Conservation (phyloP, 1,284 basidiomycete species). For the Ganoderma leucocontextum region DNA sequence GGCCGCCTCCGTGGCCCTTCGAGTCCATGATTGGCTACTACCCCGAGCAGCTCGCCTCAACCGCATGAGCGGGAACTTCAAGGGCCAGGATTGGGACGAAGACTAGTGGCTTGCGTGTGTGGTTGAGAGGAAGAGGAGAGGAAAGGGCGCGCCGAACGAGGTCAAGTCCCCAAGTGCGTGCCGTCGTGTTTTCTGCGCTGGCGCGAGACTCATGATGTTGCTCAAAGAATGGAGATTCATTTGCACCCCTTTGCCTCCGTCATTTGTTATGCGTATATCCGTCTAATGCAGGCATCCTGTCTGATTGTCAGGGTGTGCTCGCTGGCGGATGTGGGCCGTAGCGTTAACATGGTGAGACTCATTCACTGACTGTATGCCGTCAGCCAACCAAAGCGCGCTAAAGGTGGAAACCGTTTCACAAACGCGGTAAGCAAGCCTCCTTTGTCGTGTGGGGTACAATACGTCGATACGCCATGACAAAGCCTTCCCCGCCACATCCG, state of each 20-base stretch:
- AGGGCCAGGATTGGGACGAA: conserved; percentile 70
- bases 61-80: conserved; percentile 54
- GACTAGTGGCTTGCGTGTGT: conserved; percentile 72
- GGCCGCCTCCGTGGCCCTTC: conserved; percentile 77
- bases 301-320: conserved; percentile 20
- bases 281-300: not conserved
- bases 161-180: conserved; percentile 71
- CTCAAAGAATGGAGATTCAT: conserved; percentile 53
- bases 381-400: too few species aligned
- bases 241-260: conserved; percentile 36
- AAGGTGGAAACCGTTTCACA: too few species aligned
- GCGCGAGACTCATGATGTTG: not conserved
- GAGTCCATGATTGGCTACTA: conserved; percentile 85
- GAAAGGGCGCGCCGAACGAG: conserved; percentile 84
- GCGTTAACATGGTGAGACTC: not conserved
- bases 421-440: too few species aligned
- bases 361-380: too few species aligned
- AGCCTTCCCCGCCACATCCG: too few species aligned
- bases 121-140: conserved; percentile 72
- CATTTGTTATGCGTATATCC: conserved; percentile 1
- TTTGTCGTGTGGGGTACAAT: too few species aligned
- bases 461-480: too few species aligned
- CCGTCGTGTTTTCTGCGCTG: not conserved
- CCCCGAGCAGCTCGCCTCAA: conserved; percentile 59
- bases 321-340: not conserved